Conservation (phyloP, 495 filamentous ascomycete genomes). For the Staphylotrichum tortipilum region DNA sequence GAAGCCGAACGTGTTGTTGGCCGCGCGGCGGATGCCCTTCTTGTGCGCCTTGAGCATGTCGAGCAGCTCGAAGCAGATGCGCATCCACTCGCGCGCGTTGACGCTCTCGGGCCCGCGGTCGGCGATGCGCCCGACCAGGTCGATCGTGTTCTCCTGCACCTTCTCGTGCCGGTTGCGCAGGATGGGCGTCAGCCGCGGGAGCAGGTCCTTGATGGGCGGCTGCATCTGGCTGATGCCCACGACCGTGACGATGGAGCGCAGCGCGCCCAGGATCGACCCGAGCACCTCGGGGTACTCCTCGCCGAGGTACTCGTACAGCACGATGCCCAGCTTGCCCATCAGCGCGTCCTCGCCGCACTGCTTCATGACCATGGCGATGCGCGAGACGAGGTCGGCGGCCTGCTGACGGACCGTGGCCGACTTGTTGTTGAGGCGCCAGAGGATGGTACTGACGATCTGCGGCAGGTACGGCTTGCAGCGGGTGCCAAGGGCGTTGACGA, state of each 20-base stretch:
- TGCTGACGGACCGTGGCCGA: slow-evolving; percentile 93
- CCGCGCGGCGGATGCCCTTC: slow-evolving; percentile 95
- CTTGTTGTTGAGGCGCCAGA: slow-evolving; percentile 98
- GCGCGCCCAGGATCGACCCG: slow-evolving; percentile 89
- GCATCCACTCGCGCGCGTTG: slow-evolving; percentile 98
- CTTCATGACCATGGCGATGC: slow-evolving; percentile 97
- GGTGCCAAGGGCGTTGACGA: slow-evolving; percentile 88
- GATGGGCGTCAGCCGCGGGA: slow-evolving; percentile 93
- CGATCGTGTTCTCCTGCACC: slow-evolving; percentile 99
- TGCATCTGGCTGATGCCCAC: slow-evolving; percentile 99
- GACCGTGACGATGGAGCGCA: slow-evolving; percentile 94
- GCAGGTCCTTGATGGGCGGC: slow-evolving; percentile 92
- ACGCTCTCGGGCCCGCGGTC: slow-evolving; percentile 94
- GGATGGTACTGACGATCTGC: slow-evolving; percentile 90
- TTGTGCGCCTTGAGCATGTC: slow-evolving; percentile 99
- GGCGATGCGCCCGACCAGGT: slow-evolving; percentile 95
- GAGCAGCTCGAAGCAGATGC: slow-evolving; percentile 96
- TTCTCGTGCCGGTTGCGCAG: slow-evolving; percentile 98
- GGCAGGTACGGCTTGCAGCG: slow-evolving; percentile 95
- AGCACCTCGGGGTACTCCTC: slow-evolving; percentile 99
- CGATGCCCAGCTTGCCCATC: slow-evolving; percentile 90
- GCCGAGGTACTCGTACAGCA: slow-evolving; percentile 98
- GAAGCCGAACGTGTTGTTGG: slow-evolving; percentile 99
- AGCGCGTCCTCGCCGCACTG: slow-evolving; percentile 92
- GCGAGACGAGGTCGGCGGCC: slow-evolving; percentile 90